phyloP scores from a whole-genome alignment of 2,329 filamentous ascomycete genomes.

The Penicillium sp. region DNA sequence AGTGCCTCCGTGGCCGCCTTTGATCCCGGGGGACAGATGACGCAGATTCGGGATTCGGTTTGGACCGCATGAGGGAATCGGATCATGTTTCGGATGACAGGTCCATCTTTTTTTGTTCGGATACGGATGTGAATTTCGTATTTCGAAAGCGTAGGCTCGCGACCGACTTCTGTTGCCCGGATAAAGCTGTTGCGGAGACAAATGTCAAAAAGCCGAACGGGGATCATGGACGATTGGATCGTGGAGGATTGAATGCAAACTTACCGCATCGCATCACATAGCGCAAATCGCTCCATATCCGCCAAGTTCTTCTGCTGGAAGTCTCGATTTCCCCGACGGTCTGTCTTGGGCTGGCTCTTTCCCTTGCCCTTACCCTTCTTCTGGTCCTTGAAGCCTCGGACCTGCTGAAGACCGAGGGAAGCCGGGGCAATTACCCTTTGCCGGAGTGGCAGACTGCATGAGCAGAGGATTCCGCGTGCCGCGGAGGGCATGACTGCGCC shows the following conservation, averaged over 20 bases:
- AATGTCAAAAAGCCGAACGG: constrained; percentile 10
- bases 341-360: constrained; percentile 59
- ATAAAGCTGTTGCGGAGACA: constrained; percentile 66
- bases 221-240: not conserved
- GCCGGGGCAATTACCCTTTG: constrained; percentile 33
- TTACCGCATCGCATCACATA: constrained; percentile 89
- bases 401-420: constrained; percentile 34
- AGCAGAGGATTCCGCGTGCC: constrained; percentile 35
- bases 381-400: constrained; percentile 36
- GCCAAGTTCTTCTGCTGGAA: constrained; percentile 65
- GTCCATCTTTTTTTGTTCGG: constrained; percentile 79
- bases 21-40: constrained; percentile 83
- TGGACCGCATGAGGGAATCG: constrained; percentile 86
- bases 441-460: constrained; percentile 33
- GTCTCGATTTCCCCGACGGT: constrained; percentile 65
- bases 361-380: constrained; percentile 42
- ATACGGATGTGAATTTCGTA: constrained; percentile 88
- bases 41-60: constrained; percentile 83
- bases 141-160: constrained; percentile 69
- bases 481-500: constrained; percentile 34
- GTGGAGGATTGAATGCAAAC: not conserved
- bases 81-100: constrained; percentile 82
- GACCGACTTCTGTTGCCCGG: constrained; percentile 87
- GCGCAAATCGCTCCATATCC: constrained; percentile 69
- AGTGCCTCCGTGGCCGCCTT: constrained; percentile 71